Percentiles rank a stretch among this genome's conserved stretches.
These are phyloP conservation scores for Candida caryicola DNA, from an alignment of 805 yeast genomes.

Conservation along the genomic window DNA sequence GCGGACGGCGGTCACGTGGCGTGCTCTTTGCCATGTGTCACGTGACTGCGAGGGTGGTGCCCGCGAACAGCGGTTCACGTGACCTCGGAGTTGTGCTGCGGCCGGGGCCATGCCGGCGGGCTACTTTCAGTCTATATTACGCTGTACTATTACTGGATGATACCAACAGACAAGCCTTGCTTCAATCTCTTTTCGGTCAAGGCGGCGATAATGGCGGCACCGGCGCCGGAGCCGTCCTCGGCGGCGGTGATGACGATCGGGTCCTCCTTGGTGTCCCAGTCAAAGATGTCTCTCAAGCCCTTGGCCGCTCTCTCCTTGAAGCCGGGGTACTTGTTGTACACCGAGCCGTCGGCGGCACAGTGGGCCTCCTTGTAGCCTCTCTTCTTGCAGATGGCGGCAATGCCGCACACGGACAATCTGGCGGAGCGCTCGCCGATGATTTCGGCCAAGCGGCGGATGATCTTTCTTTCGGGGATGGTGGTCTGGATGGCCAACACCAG, in stretches of 20 bases:
- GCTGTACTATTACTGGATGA: not conserved
- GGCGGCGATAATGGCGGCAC: constrained; percentile 98
- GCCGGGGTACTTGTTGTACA: constrained; percentile 88
- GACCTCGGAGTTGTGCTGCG: too few species aligned
- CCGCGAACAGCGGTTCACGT: too few species aligned
- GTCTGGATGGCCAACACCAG: constrained; percentile 59
- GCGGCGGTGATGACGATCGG: constrained; percentile 89
- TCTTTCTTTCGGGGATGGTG: constrained; percentile 72
- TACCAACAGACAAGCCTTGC: constrained; percentile 68
- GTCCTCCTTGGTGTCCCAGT: constrained; percentile 61
- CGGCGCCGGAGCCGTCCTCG: constrained; percentile 98
- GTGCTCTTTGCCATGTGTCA: too few species aligned
- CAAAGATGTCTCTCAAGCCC: constrained; percentile 86
- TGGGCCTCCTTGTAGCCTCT: constrained; percentile 73
- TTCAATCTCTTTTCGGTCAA: constrained; percentile 77
- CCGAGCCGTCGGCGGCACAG: constrained; percentile 98
- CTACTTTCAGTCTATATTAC: too few species aligned
- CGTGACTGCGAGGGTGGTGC: too few species aligned
- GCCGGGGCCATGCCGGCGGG: too few species aligned
- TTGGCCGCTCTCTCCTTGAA: constrained; percentile 86
- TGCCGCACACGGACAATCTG: constrained; percentile 89
- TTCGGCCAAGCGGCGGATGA: constrained; percentile 80
- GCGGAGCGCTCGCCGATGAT: constrained; percentile 90
- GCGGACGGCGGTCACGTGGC: too few species aligned
- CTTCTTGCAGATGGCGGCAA: constrained; percentile 90